phyloP scores from a whole-genome alignment of 148 eudicot genomes.

The Rhododendron griersonianum region DNA sequence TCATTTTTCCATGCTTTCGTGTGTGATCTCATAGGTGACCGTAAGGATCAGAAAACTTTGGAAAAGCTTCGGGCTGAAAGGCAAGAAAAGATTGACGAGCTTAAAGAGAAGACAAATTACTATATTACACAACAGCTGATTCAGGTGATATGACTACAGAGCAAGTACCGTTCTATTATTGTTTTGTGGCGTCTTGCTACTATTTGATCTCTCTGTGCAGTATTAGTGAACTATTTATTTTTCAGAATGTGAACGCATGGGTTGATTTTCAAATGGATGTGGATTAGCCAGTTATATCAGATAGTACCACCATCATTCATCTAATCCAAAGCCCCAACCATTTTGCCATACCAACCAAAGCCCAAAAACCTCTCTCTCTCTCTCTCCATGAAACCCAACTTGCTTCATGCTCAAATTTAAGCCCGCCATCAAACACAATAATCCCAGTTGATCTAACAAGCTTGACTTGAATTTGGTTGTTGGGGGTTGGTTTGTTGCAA shows the following conservation, averaged over 20 bases:
- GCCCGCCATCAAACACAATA: not conserved
- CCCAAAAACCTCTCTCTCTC: not conserved
- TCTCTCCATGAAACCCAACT: not conserved
- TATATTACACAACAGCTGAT: conserved; percentile 88
- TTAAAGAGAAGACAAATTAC: conserved; percentile 88
- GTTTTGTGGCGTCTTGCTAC: not conserved
- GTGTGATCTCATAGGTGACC: conserved; percentile 49
- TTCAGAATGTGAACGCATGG: not conserved
- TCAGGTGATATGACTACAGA: conserved; percentile 48
- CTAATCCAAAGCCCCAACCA: not conserved
- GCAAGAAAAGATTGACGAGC: conserved; percentile 87
- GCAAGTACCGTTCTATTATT: not conserved
- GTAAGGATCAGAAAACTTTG: conserved; percentile 73
- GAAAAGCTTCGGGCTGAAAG: conserved; percentile 83
- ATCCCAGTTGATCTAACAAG: not conserved
- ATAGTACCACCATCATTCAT: not conserved
- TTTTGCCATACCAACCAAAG: not conserved
- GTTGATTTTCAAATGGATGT: not conserved
- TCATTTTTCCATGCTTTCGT: not conserved
- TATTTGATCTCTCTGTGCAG: conserved; percentile 9
- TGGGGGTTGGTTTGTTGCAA: not conserved
- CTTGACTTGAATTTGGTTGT: not conserved
- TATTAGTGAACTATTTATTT: not conserved
- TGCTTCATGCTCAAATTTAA: not conserved
- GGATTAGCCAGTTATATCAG: not conserved